These are phyloP conservation scores for Talaromyces ruber DNA, from an alignment of 495 filamentous ascomycete species.

Conservation along the genomic window DNA sequence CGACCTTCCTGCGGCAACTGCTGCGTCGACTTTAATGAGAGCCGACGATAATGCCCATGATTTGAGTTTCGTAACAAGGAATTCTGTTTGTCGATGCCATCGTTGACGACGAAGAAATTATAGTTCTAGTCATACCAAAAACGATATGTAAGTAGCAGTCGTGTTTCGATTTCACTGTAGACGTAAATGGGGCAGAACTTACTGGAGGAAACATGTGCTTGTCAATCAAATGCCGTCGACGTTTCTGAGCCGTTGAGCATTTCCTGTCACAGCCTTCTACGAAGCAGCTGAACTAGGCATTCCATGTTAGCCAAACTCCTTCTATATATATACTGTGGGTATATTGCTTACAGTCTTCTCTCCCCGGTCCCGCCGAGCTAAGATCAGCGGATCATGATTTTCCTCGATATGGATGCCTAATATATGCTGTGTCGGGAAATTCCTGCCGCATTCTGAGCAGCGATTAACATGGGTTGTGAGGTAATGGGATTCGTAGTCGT, in stretches of 20 bases:
- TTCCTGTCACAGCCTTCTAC: constrained; percentile 80
- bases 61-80: constrained; percentile 58
- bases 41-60: constrained; percentile 24
- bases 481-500: constrained; percentile 86
- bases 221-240: constrained; percentile 79
- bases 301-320: neutral
- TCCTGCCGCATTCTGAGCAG: constrained; percentile 72
- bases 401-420: constrained; percentile 83
- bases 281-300: constrained; percentile 73
- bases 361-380: constrained; percentile 61
- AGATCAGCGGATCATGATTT: constrained; percentile 75
- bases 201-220: constrained; percentile 88
- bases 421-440: constrained; percentile 64
- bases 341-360: constrained; percentile 67
- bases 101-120: constrained; percentile 80
- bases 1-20: constrained; percentile 27
- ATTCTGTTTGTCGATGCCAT: constrained; percentile 75
- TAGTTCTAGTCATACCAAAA: constrained; percentile 48
- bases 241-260: constrained; percentile 76
- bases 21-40: constrained; percentile 12
- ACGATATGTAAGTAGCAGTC: neutral
- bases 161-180: neutral
- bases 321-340: neutral
- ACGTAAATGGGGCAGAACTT: constrained; percentile 6
- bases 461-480: constrained; percentile 72